Base-by-base conservation (phyloP, 805 yeast genomes). In the Nakazawaea anatomiae region DNA sequence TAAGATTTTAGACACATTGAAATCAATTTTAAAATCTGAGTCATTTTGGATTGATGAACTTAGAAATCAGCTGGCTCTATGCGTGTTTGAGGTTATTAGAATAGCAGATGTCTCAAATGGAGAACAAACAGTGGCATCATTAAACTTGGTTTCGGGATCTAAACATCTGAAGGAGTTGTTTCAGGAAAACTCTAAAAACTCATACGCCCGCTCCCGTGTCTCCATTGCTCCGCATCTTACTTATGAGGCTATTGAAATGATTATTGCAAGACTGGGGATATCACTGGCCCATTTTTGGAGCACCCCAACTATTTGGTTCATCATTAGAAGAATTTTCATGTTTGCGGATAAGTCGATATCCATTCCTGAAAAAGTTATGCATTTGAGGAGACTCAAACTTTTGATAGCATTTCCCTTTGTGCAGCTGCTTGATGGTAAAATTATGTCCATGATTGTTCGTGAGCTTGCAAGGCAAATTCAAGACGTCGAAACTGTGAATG, bases 21-120 rank as follows among this genome's bases (percentile, higher is more conserved):
- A 14, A 9, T 30, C 39, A 1, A 25, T 51, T 4, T 56, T 67
- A 28, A 60, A 60, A n/a, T 55, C 56, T 1, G 35, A 44, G 4
- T 3, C 40, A 7, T 10, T 27, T 5, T 43, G 41, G n/a, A 4
- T 12, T 5, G 32, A 32, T 9, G 28, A 38, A n/a, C 12, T 52
- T 27, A 40, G 25, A 40, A 40, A 18, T 6, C 73, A 68, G 40
- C 29, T 60, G 2, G 31, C 62, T 1, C 52, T 76, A 10, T 68
- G 72, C 4, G 59, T 74, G 0, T 57, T 60, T 36, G 72, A 73
- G 39, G 56, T 75, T 25, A 45, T 81, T 4, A 59, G 61, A 27
- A 56, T 69, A 27, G 67, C 74, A 12, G 81, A 80, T 53, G 61
- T 72, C 18, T 62, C 71, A 0, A 59, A 62, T 7, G 74, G 69